Evolutionary conservation across 2,329 filamentous ascomycete species (phyloP).

Genomic region (Exophiala alcalophila): DNA sequence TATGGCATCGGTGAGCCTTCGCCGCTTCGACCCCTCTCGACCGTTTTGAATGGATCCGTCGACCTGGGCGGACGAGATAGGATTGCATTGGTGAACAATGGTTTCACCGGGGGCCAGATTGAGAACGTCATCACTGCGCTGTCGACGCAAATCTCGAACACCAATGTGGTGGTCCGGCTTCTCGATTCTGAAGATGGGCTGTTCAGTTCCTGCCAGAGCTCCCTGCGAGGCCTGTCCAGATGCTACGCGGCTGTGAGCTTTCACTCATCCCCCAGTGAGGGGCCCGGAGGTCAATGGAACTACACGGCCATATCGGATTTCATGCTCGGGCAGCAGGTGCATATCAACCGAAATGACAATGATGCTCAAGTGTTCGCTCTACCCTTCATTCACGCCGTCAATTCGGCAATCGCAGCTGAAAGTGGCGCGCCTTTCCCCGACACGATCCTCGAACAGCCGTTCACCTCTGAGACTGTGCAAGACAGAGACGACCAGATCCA

Average conservation of each 20-base stretch:
- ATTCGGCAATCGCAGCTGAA: conserved; percentile 59
- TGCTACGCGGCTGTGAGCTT: conserved; percentile 75
- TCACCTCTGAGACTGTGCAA: conserved; percentile 65
- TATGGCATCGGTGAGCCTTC: conserved; percentile 67
- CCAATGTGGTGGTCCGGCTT: conserved; percentile 56
- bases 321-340: conserved; percentile 61
- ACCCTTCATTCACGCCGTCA: conserved; percentile 76
- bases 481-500: conserved; percentile 66
- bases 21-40: conserved; percentile 55
- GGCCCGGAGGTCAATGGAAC: conserved; percentile 67
- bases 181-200: conserved; percentile 56
- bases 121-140: conserved; percentile 66
- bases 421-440: conserved; percentile 41
- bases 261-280: conserved; percentile 69
- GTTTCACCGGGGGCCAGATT: conserved; percentile 66
- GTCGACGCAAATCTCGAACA: conserved; percentile 51
- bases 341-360: conserved; percentile 62
- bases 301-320: conserved; percentile 78
- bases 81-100: conserved; percentile 77
- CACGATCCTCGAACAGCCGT: conserved; percentile 63
- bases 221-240: conserved; percentile 61
- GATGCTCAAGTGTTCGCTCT: conserved; percentile 74
- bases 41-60: too few species aligned
- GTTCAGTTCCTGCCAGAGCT: conserved; percentile 59
- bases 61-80: too few species aligned